Evolutionary conservation across 2,329 filamentous ascomycete species (phyloP), one percentile per base, ranked within the genome.

Genomic region (Pyrenochaeta sp.): DNA sequence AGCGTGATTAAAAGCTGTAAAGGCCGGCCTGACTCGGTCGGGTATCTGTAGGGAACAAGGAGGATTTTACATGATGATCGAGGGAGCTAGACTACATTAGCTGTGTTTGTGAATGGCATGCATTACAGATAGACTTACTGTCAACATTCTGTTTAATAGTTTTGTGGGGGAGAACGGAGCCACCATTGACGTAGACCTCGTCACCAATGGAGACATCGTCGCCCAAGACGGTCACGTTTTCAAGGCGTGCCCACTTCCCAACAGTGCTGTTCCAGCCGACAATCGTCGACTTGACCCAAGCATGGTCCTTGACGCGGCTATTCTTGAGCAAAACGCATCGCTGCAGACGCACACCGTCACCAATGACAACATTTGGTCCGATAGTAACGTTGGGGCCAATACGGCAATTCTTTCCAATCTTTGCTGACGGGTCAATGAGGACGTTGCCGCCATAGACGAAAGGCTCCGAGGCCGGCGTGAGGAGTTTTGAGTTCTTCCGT

Each of bases 81-180:
- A 77, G 49, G 78, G 78, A 39, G 76, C 76, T 78, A 44, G 29
- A 15, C 10, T 11, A 27, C 11, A 53, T 70, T 60, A 69, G 64
- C 27, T 45, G 7, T 43, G 49, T 6, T 27, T n/a, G 6, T 1
- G 2, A 12, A 29, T 15, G 1, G 4, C 23, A 7, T n/a, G n/a
- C 3, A 9, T 12, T 44, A 6, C 37, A n/a, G 4, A 18, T n/a
- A 35, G n/a, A 51, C 73, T 72, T 70, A 75, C 71, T 73, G 56
- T 99, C 95, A 70, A 99, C 91, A 78, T 99, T 99, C 71, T 89
- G 87, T 86, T 98, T 98, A 85, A 99, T 98, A 77, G 90, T 95
- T 89, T 99, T 99, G 83, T 99, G 94, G 6, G 94, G 94, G 62
- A 99, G 83, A 59, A 99, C 90, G 69, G 91, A 96, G 71, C 93